Evolutionary conservation across 768 basidiomycete species (phyloP), one percentile per base, ranked within the genome.

Genomic region (Rhodotorula graminis): DNA sequence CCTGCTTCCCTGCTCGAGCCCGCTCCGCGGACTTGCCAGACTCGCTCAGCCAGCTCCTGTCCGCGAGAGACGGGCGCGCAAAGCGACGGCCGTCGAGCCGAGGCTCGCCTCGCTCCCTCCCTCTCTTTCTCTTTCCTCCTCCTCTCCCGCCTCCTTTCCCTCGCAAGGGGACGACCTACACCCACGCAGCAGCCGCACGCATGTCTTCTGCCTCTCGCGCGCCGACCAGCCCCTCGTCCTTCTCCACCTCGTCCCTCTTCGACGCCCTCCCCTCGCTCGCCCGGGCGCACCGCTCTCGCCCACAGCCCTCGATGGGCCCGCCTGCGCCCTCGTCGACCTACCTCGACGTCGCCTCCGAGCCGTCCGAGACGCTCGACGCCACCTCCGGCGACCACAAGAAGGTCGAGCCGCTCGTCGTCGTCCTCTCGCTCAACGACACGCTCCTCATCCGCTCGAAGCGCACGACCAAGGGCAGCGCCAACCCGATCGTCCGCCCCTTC

Each of bases 341-440:
- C 50, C 50, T 52, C 23, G 50, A 21, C 25, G 27, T 27, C 50
- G 50, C 27, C 25, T 52, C 50, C 50, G 50, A 52, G 50, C 4
- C 50, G 6, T 11, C 50, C 25, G 8, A 23, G 50, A 27, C 23
- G 50, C 23, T 52, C 50, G 23, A 2, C 9, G 23, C 58, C 27
- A 8, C 58, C 58, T 40, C 21, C 40, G 50, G 10, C 50, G 50
- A 21, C 11, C 23, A 52, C 9, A 21, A 21, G 49, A n/a, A n/a
- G n/a, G n/a, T 21, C 47, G 3, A 27, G 21, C 73, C 76, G 0
- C 57, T 52, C 10, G 40, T 75, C 37, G 37, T 77, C 40, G 63
- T 74, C 40, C 66, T 77, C 23, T 67, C 71, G n/a, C 65, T 77
- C 27, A 77, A 77, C 66, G 59, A 75, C 58, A 70, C 68, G 10